Conservation (phyloP, 306 rosid species). For the Vigna nakashimae region DNA sequence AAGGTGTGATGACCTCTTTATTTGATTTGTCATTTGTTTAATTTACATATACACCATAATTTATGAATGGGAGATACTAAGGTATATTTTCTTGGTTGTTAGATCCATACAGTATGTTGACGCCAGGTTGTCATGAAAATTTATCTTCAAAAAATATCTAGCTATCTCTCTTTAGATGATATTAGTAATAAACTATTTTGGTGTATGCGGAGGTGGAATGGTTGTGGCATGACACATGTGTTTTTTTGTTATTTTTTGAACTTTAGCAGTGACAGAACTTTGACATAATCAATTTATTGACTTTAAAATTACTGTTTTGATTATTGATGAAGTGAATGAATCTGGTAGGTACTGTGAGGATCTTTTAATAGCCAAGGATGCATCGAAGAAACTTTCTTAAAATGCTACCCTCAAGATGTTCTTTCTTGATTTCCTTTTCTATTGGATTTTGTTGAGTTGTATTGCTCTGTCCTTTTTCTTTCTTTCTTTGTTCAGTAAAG, state of each 20-base stretch:
- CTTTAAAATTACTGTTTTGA: conserved; percentile 8
- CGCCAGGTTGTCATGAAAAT: conserved; percentile 9
- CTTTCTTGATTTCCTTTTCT: too few species aligned
- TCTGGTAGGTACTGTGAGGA: conserved; percentile 4
- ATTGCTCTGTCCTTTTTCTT: too few species aligned
- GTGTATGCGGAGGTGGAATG: neutral
- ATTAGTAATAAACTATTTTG: conserved; percentile 23
- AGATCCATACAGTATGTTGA: conserved; percentile 16
- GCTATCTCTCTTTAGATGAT: conserved; percentile 7
- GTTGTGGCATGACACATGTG: too few species aligned
- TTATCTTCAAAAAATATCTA: conserved; percentile 15
- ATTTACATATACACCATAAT: conserved; percentile 1
- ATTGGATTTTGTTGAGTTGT: too few species aligned
- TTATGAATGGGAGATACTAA: conserved; percentile 5
- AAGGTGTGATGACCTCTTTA: neutral
- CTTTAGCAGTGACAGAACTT: neutral
- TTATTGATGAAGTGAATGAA: conserved; percentile 17
- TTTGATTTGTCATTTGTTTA: conserved; percentile 2
- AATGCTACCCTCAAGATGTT: too few species aligned
- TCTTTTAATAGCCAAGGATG: conserved; percentile 11
- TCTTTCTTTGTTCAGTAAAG: too few species aligned
- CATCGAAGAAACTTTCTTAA: neutral
- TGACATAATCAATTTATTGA: conserved; percentile 3
- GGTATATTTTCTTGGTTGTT: conserved; percentile 32
- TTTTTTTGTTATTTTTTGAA: too few species aligned